Base-by-base conservation (phyloP, 805 yeast genomes). In the Kodamaea leandrae region DNA sequence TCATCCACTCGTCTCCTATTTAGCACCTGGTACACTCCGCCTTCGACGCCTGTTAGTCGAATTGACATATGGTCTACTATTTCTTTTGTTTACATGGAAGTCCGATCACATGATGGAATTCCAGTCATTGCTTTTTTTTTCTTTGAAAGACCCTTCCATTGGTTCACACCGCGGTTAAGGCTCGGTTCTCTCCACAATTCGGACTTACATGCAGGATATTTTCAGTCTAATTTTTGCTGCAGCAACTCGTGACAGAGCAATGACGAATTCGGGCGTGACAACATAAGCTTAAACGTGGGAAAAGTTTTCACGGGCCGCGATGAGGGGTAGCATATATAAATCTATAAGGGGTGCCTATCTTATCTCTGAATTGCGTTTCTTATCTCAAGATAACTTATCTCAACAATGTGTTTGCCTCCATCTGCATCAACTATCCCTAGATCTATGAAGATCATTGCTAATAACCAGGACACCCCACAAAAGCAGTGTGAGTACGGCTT, bases 391-490 rank as follows among this genome's bases (percentile, higher is more conserved):
- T 7, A 15, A 16, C 37, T 39, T 32, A 37, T 37, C 34, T 30
- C 14, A 10, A 32, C 12, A 23, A 38, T 38, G 41, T 38, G 41
- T 25, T 38, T 38, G 25, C 41, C 41, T 8, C 41, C 41, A 14
- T 19, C 34, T 16, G 30, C 41, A 13, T 32, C 36, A 4, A 38
- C 41, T 4, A 38, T 38, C 16, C 41, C 41, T 4, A 32, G 36
- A 19, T 38, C 41, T 10, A 25, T 32, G 26, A 38, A 30, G 23
- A 16, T 37, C 19, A 26, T 38, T 14, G 41, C 33, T 30, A 30
- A 28, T 9, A 36, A 32, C 32, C 41, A 38, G 19, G 41, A 38
- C n/a, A 18, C 41, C 14, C 36, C 41, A 19, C 41, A 38, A 16
- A 38, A 38, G 17, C 24, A 32, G 26, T 25, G 30, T 9, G 41